Conservation (phyloP, 768 basidiomycete species). For the Asterophora parasitica region DNA sequence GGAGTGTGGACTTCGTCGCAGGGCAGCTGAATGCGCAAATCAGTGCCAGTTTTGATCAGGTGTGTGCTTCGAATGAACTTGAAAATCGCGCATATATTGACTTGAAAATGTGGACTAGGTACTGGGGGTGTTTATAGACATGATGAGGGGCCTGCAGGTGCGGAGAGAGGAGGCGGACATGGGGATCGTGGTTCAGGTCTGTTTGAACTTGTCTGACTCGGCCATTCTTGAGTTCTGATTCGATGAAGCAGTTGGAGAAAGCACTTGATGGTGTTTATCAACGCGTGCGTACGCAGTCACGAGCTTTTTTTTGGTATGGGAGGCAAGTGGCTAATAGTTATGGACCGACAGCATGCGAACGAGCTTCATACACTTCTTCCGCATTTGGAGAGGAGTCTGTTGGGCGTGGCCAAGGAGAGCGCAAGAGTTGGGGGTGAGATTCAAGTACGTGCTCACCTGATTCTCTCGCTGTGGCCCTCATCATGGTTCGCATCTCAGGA, state of each 20-base stretch:
- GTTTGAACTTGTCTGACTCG: no score
- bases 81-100: neutral
- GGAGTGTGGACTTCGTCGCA: neutral
- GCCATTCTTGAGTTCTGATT: no score
- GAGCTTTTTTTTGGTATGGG: neutral
- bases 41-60: slow-evolving; percentile 1
- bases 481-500: slow-evolving; percentile 1
- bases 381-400: neutral
- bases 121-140: neutral
- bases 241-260: no score
- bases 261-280: slow-evolving; percentile 9
- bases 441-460: no score
- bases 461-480: no score
- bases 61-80: neutral
- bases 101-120: slow-evolving; percentile 4
- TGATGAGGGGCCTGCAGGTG: neutral
- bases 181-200: slow-evolving; percentile 8
- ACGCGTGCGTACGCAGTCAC: neutral
- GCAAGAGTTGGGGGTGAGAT: no score
- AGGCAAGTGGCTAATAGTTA: neutral
- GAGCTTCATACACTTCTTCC: slow-evolving; percentile 3
- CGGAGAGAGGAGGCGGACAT: slow-evolving; percentile 2
- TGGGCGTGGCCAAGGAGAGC: no score
- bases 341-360: slow-evolving; percentile 5
- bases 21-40: neutral